These are phyloP conservation scores for Amanita brunnescens DNA, from an alignment of 768 basidiomycete species.

Conservation along the genomic window DNA sequence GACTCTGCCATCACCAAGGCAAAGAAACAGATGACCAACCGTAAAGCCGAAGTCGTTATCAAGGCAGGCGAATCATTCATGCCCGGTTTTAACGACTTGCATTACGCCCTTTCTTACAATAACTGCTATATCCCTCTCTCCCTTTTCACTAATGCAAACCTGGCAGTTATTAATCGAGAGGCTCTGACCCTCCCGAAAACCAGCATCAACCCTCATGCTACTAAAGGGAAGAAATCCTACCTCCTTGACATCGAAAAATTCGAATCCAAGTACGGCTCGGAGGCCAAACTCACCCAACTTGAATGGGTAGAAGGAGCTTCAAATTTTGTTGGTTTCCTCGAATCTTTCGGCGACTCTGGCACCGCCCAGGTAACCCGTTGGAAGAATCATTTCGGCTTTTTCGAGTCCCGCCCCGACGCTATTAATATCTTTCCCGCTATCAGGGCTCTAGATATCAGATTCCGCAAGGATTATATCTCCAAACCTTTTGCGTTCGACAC, in stretches of 20 bases:
- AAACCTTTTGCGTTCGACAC: slow-evolving; percentile 1
- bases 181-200: neutral
- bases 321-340: neutral
- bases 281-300: neutral
- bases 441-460: neutral
- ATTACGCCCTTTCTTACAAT: neutral
- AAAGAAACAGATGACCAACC: no score
- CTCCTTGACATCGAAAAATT: neutral
- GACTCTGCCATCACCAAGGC: no score
- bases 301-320: neutral
- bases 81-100: neutral
- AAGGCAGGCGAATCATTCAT: no score
- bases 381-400: slow-evolving; percentile 5
- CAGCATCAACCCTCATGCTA: neutral
- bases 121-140: neutral
- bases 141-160: neutral
- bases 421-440: slow-evolving; percentile 2
- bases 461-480: slow-evolving; percentile 6
- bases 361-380: neutral
- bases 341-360: neutral
- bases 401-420: neutral
- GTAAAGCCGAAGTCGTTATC: no score
- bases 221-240: neutral
- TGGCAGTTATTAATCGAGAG: neutral
- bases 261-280: neutral